Evolutionary conservation across 768 basidiomycete species (phyloP), one percentile per base, ranked within the genome.

Genomic region (Lactifluus hygrophoroides): DNA sequence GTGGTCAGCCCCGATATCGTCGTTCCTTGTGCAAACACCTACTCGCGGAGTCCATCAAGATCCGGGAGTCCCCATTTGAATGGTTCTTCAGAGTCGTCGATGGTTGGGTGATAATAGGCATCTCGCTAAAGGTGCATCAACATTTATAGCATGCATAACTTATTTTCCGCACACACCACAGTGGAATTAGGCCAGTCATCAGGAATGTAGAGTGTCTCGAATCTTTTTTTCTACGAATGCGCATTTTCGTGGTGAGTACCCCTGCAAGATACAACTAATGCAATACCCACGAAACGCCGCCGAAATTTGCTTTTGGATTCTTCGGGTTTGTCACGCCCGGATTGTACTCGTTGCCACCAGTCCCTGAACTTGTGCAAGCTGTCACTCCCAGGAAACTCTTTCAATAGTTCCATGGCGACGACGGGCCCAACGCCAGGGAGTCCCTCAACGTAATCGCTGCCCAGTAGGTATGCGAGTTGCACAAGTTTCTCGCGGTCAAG

Each of bases 11-110:
- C 37, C 45, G 30, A 63, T 4, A 46, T 46, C 21, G 54, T 49
- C 62, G 65, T 61, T 59, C 64, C 63, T 46, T 5, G 19, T 57
- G 51, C 14, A n/a, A 21, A 16, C 8, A 73, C 83, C 55, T 69
- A 94, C 91, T 78, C 72, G 62, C 94, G 83, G 54, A 99, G 80
- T 3, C 86, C 94, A 67, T 96, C 92, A 2, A 99, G 81, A 69
- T 98, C 96, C n/a, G 94, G 92, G 61, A 94, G 74, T 4, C 91
- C 94, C 95, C 95, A 99, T 66, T 92, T 90, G 70, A 99, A 98
- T 0, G 89, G 85, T 62, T 97, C 94, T 55, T 93, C 86, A 0
- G 93, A 95, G 38, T 83, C 81, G 68, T 97, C 94, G 7, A 95
- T 88, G 0, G 85, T 81, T 0, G 95, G 95, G 67, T 93, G 84